Evolutionary conservation across 495 filamentous ascomycete species (phyloP).

Genomic region (Trichoderma virens): DNA sequence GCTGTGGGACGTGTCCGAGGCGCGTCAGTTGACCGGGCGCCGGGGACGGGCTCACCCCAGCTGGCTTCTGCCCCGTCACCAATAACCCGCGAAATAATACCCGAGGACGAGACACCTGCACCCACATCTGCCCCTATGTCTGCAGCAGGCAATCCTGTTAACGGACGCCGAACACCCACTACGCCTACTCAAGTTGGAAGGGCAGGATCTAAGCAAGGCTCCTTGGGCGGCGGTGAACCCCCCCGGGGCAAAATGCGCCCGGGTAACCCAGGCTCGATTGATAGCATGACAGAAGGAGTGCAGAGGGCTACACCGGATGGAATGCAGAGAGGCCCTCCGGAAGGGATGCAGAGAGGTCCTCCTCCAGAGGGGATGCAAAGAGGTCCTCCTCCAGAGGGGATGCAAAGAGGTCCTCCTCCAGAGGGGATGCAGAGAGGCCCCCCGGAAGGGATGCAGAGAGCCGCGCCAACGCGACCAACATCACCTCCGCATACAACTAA

Average conservation of each 20-base stretch:
- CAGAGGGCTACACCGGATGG: slow-evolving; percentile 11
- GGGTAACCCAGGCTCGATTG: slow-evolving; percentile 31
- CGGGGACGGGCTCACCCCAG: slow-evolving; percentile 21
- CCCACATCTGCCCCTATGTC: neutral
- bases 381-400: no score
- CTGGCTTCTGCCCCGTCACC: slow-evolving; percentile 43
- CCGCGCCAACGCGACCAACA: slow-evolving; percentile 32
- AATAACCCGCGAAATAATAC: slow-evolving; percentile 40
- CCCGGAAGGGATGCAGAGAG: slow-evolving; percentile 29
- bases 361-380: slow-evolving; percentile 30
- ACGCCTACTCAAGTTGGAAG: slow-evolving; percentile 14
- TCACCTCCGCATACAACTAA: slow-evolving; percentile 46
- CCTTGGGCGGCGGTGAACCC: neutral
- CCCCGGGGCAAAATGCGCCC: neutral
- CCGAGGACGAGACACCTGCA: slow-evolving; percentile 36
- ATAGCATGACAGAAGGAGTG: slow-evolving; percentile 36
- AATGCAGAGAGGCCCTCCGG: no score
- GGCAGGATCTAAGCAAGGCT: neutral
- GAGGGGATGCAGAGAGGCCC: slow-evolving; percentile 18
- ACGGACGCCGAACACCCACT: slow-evolving; percentile 58
- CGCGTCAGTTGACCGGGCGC: slow-evolving; percentile 33
- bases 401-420: no score
- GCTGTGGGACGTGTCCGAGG: slow-evolving; percentile 27
- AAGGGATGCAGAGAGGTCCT: slow-evolving; percentile 17
- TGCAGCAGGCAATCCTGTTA: slow-evolving; percentile 17